phyloP scores from a whole-genome alignment of 257 asterid species.

The Solanum tarijense region DNA sequence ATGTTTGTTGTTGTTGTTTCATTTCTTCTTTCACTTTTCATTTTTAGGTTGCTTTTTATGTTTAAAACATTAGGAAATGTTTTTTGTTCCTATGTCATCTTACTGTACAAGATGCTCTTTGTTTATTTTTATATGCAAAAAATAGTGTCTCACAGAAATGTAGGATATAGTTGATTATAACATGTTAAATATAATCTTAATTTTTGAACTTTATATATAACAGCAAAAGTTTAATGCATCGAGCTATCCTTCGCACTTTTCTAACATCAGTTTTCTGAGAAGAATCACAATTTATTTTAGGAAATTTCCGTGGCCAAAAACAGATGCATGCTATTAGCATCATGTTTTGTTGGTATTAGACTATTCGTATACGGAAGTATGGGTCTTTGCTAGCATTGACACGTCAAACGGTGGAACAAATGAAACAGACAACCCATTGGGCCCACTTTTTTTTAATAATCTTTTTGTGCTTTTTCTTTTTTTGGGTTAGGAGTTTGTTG shows the following conservation, averaged over 20 bases:
- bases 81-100: constrained; percentile 1
- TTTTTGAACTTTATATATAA: neutral
- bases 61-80: neutral
- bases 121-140: neutral
- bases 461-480: neutral
- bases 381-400: neutral
- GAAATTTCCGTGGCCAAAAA: neutral
- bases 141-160: neutral
- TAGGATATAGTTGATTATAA: neutral
- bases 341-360: neutral
- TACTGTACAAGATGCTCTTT: neutral
- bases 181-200: neutral
- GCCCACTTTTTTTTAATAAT: neutral
- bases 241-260: rapidly evolving
- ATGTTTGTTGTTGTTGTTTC: neutral
- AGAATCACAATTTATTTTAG: neutral
- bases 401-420: constrained; percentile 1
- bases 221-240: neutral
- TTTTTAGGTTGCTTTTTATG: neutral
- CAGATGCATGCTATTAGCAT: neutral
- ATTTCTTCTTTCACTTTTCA: neutral
- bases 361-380: neutral
- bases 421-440: neutral
- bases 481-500: neutral
- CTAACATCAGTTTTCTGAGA: neutral